Evolutionary conservation across 2,329 filamentous ascomycete genomes (phyloP).

Genomic region (Allantophomopsis lycopodina): DNA sequence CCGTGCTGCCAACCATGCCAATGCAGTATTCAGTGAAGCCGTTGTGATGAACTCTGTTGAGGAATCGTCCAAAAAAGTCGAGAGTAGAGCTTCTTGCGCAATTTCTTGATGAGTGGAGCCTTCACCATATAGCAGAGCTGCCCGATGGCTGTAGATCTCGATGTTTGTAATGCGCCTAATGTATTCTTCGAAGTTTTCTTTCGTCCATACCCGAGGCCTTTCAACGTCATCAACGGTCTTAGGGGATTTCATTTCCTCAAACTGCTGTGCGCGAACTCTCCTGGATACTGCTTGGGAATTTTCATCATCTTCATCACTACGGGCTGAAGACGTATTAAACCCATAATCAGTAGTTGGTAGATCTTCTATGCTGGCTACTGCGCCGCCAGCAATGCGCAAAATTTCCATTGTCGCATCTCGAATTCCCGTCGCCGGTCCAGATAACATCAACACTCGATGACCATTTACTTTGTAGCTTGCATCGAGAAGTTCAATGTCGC

Average conservation of each 20-base stretch:
- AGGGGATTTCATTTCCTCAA: conserved; percentile 3
- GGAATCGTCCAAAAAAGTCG: conserved; percentile 18
- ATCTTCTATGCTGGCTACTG: neutral
- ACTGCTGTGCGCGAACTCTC: conserved; percentile 1
- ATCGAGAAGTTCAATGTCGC: conserved; percentile 6
- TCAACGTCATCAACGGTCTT: conserved; percentile 6
- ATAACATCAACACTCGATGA: conserved; percentile 7
- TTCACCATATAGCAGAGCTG: conserved; percentile 7
- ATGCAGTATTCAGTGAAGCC: conserved; percentile 24
- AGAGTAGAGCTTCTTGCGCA: conserved; percentile 13
- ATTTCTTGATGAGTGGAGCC: conserved; percentile 5
- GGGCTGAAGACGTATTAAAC: neutral
- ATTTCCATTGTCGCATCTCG: conserved; percentile 8
- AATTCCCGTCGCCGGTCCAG: conserved; percentile 8
- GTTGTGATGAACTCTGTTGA: conserved; percentile 20
- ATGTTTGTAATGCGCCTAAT: conserved; percentile 21
- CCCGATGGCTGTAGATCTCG: conserved; percentile 7
- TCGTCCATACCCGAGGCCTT: conserved; percentile 13
- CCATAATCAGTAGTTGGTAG: neutral
- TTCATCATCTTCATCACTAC: neutral
- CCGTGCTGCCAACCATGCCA: conserved; percentile 21
- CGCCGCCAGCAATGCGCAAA: conserved; percentile 3
- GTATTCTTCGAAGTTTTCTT: conserved; percentile 22
- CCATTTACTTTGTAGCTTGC: neutral
- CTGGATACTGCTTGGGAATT: conserved; percentile 15